A percentile compares a stretch with the other conserved stretches of the same genome.
Conservation (phyloP, 495 filamentous ascomycete genomes). For the Thermochaetoides thermophila region DNA sequence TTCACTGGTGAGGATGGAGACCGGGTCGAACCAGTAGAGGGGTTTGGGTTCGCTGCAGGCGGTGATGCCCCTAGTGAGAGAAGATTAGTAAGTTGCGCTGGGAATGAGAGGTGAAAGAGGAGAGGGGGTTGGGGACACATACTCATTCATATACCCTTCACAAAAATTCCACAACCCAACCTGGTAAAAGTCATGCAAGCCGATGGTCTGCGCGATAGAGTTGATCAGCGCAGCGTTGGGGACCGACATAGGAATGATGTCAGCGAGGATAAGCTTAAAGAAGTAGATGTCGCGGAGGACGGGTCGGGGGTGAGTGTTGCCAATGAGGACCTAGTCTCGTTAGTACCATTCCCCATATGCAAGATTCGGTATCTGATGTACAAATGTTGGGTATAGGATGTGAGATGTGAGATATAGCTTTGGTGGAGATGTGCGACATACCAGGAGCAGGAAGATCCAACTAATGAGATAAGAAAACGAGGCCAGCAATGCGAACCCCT, state of each 20-base stretch:
- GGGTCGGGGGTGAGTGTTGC: slow-evolving; percentile 43
- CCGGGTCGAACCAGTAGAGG: slow-evolving; percentile 84
- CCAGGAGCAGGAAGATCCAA: slow-evolving; percentile 62
- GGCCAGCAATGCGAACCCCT: slow-evolving; percentile 40
- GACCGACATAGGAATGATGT: slow-evolving; percentile 63
- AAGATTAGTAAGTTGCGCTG: slow-evolving; percentile 1
- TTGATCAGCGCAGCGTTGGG: slow-evolving; percentile 71
- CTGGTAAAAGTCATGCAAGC: slow-evolving; percentile 86
- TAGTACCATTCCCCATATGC: not conserved
- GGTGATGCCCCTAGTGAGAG: slow-evolving; percentile 44
- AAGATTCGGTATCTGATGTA: not conserved
- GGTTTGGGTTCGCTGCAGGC: slow-evolving; percentile 50
- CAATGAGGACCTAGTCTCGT: slow-evolving; percentile 42
- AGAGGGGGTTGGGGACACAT: slow-evolving; percentile 7
- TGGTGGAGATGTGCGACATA: too few relatives aligned
- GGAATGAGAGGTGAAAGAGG: not conserved
- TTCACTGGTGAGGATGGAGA: slow-evolving; percentile 61
- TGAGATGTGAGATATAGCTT: too few relatives aligned
- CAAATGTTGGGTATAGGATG: too few relatives aligned
- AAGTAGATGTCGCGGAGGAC: slow-evolving; percentile 63
- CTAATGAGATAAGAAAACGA: slow-evolving; percentile 57
- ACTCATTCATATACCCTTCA: slow-evolving; percentile 57
- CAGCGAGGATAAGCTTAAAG: slow-evolving; percentile 64
- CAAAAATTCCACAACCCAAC: slow-evolving; percentile 86
- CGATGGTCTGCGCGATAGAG: slow-evolving; percentile 73